Conservation (phyloP, 441 rosid species). For the Pelargonium citronellum region DNA sequence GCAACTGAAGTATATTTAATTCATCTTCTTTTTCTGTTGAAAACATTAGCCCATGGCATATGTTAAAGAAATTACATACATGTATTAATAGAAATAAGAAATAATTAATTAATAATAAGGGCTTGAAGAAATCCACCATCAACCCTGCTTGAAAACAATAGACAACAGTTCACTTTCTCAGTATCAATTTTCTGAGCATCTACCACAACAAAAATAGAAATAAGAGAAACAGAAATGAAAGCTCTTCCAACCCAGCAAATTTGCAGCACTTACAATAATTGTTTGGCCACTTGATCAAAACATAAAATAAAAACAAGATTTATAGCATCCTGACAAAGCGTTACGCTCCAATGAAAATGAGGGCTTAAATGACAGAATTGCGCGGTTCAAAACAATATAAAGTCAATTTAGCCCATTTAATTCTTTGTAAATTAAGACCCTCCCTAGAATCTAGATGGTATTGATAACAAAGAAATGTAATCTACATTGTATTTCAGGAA, state of each 20-base stretch:
- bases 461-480: not conserved
- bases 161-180: not conserved
- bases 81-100: no score
- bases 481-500: not conserved
- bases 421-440: not conserved
- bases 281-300: not conserved
- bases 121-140: no score
- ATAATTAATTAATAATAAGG: no score
- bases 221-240: not conserved
- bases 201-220: not conserved
- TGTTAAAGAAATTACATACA: no score
- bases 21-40: no score
- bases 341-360: not conserved
- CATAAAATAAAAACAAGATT: not conserved
- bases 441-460: not conserved
- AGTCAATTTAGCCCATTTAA: not conserved
- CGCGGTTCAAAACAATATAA: not conserved
- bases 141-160: no score
- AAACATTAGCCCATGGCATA: no score
- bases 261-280: not conserved
- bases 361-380: not conserved
- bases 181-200: not conserved
- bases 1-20: no score
- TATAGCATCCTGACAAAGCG: not conserved
- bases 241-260: no score